Evolutionary conservation across 2,329 filamentous ascomycete species (phyloP).

Genomic region (Penicillium psychrosexuale): DNA sequence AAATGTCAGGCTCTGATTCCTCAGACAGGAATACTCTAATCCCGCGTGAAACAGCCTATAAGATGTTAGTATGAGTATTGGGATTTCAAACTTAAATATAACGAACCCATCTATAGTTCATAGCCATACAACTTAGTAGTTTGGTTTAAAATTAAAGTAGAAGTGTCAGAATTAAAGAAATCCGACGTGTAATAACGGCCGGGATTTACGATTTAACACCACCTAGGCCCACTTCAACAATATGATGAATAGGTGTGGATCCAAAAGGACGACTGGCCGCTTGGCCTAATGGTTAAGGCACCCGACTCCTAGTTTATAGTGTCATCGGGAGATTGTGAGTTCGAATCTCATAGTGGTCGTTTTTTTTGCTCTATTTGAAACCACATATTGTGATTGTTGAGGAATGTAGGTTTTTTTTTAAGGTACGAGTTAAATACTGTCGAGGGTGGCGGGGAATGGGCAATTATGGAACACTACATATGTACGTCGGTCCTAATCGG

Average conservation of each 20-base stretch:
- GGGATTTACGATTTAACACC: background rate
- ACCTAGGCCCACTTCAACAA: too few species aligned
- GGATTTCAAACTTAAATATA: background rate
- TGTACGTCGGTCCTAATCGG: too few species aligned
- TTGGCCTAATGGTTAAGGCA: conserved; percentile 1
- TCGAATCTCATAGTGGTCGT: background rate
- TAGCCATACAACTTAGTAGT: too few species aligned
- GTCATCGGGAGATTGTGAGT: background rate
- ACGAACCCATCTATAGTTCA: background rate
- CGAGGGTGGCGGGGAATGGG: too few species aligned
- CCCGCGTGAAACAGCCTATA: background rate
- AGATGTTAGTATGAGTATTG: background rate
- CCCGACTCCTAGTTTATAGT: background rate
- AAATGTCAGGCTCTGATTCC: too few species aligned
- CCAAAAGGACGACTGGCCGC: background rate
- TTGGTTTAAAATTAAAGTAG: too few species aligned
- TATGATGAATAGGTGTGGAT: too few species aligned
- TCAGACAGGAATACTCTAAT: too few species aligned
- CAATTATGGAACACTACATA: too few species aligned
- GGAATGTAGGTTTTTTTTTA: background rate
- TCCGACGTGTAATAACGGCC: too few species aligned
- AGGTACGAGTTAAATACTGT: background rate
- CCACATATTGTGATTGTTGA: too few species aligned
- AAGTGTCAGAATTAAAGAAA: too few species aligned
- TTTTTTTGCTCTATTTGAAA: background rate